A percentile compares a stretch with the other conserved stretches of the same genome.
Conservation (phyloP, 1,284 basidiomycete species). For the Peniophora sp. region DNA sequence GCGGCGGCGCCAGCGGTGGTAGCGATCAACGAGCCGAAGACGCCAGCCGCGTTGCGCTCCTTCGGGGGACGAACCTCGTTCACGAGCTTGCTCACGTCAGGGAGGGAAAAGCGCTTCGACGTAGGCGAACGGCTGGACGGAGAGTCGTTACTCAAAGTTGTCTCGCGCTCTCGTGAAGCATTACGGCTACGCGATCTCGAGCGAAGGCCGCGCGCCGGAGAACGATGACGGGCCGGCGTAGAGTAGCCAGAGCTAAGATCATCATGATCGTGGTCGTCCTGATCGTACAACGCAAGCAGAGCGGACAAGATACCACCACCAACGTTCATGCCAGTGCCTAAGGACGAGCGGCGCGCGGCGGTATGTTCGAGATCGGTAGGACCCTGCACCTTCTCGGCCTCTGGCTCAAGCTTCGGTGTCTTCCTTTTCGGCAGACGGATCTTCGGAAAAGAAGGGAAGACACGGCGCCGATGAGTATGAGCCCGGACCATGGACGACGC, state of each 20-base stretch:
- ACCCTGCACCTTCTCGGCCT: not conserved
- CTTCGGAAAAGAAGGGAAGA: slow-evolving; percentile 3
- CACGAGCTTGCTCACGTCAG: not conserved
- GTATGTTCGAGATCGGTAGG: slow-evolving; percentile 16
- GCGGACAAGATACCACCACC: slow-evolving; percentile 45
- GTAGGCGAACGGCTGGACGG: not conserved
- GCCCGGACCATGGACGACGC: slow-evolving; percentile 9
- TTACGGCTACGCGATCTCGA: slow-evolving; percentile 1
- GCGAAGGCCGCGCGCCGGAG: slow-evolving; percentile 1
- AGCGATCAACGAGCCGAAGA: slow-evolving; percentile 68
- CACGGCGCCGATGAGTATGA: slow-evolving; percentile 3
- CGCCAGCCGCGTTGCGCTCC: slow-evolving; percentile 53
- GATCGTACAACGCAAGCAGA: slow-evolving; percentile 44
- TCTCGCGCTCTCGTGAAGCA: slow-evolving; percentile 2
- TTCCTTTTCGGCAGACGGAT: slow-evolving; percentile 2
- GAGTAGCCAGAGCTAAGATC: slow-evolving; percentile 13
- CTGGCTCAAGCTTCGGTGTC: not conserved
- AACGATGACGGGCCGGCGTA: not conserved
- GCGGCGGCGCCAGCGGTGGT: slow-evolving; percentile 61
- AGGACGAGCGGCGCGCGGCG: slow-evolving; percentile 11
- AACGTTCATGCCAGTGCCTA: slow-evolving; percentile 9
- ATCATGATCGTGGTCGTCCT: slow-evolving; percentile 12
- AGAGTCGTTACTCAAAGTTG: not conserved
- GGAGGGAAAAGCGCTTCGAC: not conserved
- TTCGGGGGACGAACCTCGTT: slow-evolving; percentile 32